A percentile compares a stretch with the other conserved stretches of the same genome.
phyloP scores from a whole-genome alignment of 2,329 filamentous ascomycete species.

The Fusarium torulosum region DNA sequence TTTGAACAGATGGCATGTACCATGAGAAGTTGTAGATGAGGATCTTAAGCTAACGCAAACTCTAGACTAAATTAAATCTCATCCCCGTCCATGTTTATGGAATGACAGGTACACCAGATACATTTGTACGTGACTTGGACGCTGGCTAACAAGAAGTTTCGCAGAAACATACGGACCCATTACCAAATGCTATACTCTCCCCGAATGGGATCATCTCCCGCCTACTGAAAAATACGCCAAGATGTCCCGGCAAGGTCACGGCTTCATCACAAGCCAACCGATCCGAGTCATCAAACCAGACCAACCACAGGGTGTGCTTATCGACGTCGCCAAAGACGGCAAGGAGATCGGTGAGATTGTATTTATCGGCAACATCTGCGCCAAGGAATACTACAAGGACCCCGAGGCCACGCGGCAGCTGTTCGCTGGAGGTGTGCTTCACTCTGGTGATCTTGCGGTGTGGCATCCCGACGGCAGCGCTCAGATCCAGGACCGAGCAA shows the following conservation, averaged over 20 bases:
- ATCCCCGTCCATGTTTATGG: slow-evolving; percentile 95
- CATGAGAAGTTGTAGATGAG: neutral
- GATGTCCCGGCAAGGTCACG: slow-evolving; percentile 96
- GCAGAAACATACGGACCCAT: slow-evolving; percentile 92
- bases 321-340: slow-evolving; percentile 63
- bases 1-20: slow-evolving; percentile 87
- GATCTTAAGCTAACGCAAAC: slow-evolving; percentile 9
- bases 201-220: slow-evolving; percentile 82
- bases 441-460: slow-evolving; percentile 92
- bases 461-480: slow-evolving; percentile 92
- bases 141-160: neutral
- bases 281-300: slow-evolving; percentile 86
- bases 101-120: slow-evolving; percentile 60
- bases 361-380: slow-evolving; percentile 91
- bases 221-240: slow-evolving; percentile 82
- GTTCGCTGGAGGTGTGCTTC: slow-evolving; percentile 86
- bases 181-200: slow-evolving; percentile 91
- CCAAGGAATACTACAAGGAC: slow-evolving; percentile 93
- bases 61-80: slow-evolving; percentile 75
- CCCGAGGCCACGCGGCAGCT: slow-evolving; percentile 85
- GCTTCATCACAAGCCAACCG: slow-evolving; percentile 85
- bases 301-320: slow-evolving; percentile 68
- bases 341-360: slow-evolving; percentile 72
- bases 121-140: neutral
- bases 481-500: slow-evolving; percentile 92